phyloP scores from a whole-genome alignment of 371 early-diverging fungal genomes.

The Mucor racemosus region DNA sequence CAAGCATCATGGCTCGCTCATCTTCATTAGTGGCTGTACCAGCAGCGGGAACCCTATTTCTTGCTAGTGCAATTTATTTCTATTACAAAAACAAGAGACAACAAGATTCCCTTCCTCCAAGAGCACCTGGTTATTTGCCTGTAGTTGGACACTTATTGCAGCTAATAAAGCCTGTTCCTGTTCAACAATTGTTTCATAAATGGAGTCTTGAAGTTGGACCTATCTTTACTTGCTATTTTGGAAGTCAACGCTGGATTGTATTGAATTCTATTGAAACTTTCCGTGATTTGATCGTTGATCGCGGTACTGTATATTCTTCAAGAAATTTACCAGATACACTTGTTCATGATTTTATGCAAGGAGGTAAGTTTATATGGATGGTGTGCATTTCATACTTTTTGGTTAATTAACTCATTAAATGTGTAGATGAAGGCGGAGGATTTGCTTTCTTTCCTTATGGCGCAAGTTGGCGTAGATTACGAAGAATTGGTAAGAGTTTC shows the following conservation, averaged over 20 bases:
- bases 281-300: slow-evolving; percentile 43
- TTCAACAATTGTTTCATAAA: slow-evolving; percentile 40
- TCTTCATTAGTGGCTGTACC: neutral
- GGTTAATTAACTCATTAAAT: neutral
- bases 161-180: slow-evolving; percentile 27
- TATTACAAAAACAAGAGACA: neutral
- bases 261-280: slow-evolving; percentile 42
- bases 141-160: slow-evolving; percentile 45
- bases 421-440: slow-evolving; percentile 47
- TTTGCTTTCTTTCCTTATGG: slow-evolving; percentile 57
- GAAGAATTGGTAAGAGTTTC: slow-evolving; percentile 42
- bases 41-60: neutral
- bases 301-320: slow-evolving; percentile 50
- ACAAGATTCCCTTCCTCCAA: neutral
- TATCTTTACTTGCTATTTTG: slow-evolving; percentile 47
- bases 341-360: slow-evolving; percentile 38
- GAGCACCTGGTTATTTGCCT: slow-evolving; percentile 45
- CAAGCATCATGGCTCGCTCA: neutral
- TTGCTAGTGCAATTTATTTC: neutral
- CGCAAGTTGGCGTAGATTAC: slow-evolving; percentile 42
- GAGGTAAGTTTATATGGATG: slow-evolving; percentile 29
- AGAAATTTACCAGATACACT: slow-evolving; percentile 44
- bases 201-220: slow-evolving; percentile 47
- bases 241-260: slow-evolving; percentile 47
- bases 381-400: no score